Conservation (phyloP, 2,329 filamentous ascomycete genomes). For the Lasiodiplodia sp. region DNA sequence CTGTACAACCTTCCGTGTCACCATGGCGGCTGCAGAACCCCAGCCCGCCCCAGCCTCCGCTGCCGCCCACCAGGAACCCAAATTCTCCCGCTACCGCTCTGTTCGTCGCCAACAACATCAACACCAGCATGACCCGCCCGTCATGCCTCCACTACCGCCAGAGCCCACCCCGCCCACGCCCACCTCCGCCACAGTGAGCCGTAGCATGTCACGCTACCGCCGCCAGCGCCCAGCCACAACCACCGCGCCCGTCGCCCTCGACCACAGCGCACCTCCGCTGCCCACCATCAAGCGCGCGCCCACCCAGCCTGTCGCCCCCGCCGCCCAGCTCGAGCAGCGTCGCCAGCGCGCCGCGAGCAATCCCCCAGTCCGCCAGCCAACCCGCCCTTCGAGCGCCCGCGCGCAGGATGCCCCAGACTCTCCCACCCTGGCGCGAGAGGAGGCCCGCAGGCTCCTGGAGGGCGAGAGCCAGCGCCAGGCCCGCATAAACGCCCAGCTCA, state of each 20-base stretch:
- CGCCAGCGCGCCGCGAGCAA: conserved; percentile 28
- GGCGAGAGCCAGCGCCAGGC: conserved; percentile 39
- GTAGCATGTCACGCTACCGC: conserved; percentile 52
- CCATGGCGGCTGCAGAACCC: conserved; percentile 35
- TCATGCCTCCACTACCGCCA: conserved; percentile 39
- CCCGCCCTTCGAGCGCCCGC: conserved; percentile 9
- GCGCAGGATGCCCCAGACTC: background rate
- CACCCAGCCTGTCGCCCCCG: conserved; percentile 8
- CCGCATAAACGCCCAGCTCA: conserved; percentile 39
- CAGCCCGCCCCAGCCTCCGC: conserved; percentile 36
- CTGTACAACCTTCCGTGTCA: conserved; percentile 29
- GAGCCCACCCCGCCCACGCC: conserved; percentile 4
- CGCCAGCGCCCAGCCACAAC: conserved; percentile 41
- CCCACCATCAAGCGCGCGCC: conserved; percentile 12
- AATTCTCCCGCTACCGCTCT: conserved; percentile 66
- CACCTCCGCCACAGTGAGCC: conserved; percentile 38
- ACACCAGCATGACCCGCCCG: conserved; percentile 37
- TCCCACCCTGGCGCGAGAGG: conserved; percentile 39
- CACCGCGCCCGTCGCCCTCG: conserved; percentile 38
- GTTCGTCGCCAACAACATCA: conserved; percentile 56
- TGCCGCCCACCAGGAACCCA: conserved; percentile 38
- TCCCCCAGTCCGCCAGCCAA: background rate
- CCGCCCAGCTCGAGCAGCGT: conserved; percentile 9
- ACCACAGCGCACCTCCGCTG: conserved; percentile 34
- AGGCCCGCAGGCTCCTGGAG: conserved; percentile 43